Base-by-base conservation (phyloP, 2,329 filamentous ascomycete genomes). In the Huntiella bhutanensis region DNA sequence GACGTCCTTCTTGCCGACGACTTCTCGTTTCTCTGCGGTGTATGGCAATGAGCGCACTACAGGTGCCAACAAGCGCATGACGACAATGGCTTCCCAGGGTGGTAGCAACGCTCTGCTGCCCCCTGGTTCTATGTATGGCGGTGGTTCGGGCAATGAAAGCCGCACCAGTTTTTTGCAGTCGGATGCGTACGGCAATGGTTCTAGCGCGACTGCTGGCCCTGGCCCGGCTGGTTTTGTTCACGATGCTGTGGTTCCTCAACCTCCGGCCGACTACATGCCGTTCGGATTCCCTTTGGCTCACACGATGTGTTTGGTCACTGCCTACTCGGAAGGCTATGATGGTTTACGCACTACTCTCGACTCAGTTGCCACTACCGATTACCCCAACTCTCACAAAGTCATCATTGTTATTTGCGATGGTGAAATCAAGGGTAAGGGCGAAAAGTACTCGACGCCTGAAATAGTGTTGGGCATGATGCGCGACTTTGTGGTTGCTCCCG, bases 361-460 rank as follows among this genome's bases (percentile, higher is more conserved):
- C 63, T 98, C 91, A 1, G 81, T 98, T 58, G 91, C 88, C 43
- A 93, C 84, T 63, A 98, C 91, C 3, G 92, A 98, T 61, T 98
- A 98, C 56, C 91, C 91, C 43, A 98, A 98, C 70, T 96, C 88
- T 61, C 92, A 98, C 71, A 98, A 98, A 64, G 76, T 87, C 22
- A 91, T 98, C 55, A 71, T 98, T 50, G 83, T 95, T 55, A 83
- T 98, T 55, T 98, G 91, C 64, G 91, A 98, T 60, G 91, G 91
- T 64, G 75, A 96, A 58, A 94, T 98, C 68, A 95, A 95, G 65
- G 92, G 92, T 54, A 75, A 92, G 57, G 91, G 92, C 42, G 91
- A 98, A 63, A 65, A 70, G 6, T 66, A 82, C 55, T 82, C 86
- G 3, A 98, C 91, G 0, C 91, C 91, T 1, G 91, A 98, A 10